Evolutionary conservation across 164 flowering plant species (phyloP).

Genomic region (Akebia trifoliata): DNA sequence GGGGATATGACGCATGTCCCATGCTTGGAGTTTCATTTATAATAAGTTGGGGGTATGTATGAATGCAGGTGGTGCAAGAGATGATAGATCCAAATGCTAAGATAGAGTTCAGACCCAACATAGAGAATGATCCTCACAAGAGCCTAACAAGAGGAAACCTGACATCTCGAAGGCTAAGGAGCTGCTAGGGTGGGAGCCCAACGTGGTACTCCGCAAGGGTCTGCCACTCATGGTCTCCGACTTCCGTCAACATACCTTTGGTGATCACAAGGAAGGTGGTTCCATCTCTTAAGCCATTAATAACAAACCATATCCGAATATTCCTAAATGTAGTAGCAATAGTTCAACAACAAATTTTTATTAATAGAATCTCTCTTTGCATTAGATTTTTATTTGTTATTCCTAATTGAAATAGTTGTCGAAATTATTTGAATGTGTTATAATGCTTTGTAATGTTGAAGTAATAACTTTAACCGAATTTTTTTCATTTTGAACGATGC

Average conservation of each 20-base stretch:
- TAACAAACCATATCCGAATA: too few relatives aligned
- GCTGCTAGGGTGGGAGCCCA: constrained; percentile 82
- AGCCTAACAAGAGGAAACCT: constrained; percentile 94
- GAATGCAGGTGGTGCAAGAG: constrained; percentile 76
- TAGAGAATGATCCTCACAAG: constrained; percentile 96
- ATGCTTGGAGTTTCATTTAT: neutral
- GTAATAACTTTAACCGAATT: too few relatives aligned
- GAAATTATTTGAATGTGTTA: too few relatives aligned
- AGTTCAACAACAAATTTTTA: too few relatives aligned
- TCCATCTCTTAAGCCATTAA: too few relatives aligned
- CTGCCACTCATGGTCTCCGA: constrained; percentile 86
- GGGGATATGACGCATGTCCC: neutral
- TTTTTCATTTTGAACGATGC: too few relatives aligned
- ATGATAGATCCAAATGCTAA: constrained; percentile 79
- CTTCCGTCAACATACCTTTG: constrained; percentile 73
- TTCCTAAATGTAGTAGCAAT: too few relatives aligned
- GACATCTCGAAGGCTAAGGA: constrained; percentile 83
- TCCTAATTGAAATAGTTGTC: too few relatives aligned
- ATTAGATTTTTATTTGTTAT: too few relatives aligned
- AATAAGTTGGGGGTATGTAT: neutral
- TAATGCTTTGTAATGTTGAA: too few relatives aligned
- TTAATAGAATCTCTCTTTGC: too few relatives aligned
- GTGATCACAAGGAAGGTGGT: constrained; percentile 58
- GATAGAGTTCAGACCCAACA: constrained; percentile 83
- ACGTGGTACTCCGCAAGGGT: constrained; percentile 67